Conservation (phyloP, 768 basidiomycete species). For the Tricholoma terreum region DNA sequence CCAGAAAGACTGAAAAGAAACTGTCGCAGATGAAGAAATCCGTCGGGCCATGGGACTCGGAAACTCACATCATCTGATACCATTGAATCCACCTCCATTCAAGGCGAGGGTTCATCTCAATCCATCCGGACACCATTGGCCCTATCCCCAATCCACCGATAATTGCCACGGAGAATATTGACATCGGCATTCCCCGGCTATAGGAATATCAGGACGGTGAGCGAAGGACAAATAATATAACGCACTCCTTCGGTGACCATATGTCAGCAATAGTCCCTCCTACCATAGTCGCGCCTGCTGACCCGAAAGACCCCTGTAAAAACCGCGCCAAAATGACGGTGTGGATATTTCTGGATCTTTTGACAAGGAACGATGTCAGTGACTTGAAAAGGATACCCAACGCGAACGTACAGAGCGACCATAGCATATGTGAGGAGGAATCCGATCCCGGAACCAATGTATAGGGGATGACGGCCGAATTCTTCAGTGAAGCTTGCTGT, state of each 20-base stretch:
- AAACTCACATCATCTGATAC: slow-evolving; percentile 65
- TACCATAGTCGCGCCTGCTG: slow-evolving; percentile 71
- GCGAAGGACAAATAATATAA: too few relatives aligned
- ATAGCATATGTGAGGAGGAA: slow-evolving; percentile 53
- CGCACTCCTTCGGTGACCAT: slow-evolving; percentile 62
- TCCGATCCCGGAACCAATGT: slow-evolving; percentile 47
- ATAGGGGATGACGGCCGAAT: slow-evolving; percentile 62
- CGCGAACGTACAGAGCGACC: slow-evolving; percentile 39
- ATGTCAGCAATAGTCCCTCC: slow-evolving; percentile 73
- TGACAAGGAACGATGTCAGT: too few relatives aligned
- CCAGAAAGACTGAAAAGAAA: slow-evolving; percentile 46
- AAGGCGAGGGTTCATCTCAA: slow-evolving; percentile 54
- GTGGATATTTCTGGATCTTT: slow-evolving; percentile 51
- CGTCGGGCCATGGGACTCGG: too few relatives aligned
- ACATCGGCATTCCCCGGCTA: slow-evolving; percentile 79
- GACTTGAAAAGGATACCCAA: too few relatives aligned
- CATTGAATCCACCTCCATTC: slow-evolving; percentile 86
- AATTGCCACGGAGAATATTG: slow-evolving; percentile 61
- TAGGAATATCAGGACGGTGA: too few relatives aligned
- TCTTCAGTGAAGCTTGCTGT: slow-evolving; percentile 73
- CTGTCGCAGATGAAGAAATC: too few relatives aligned
- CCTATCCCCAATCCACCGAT: slow-evolving; percentile 63
- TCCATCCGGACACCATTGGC: slow-evolving; percentile 62
- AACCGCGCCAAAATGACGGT: slow-evolving; percentile 66
- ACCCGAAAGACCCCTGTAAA: slow-evolving; percentile 62